phyloP scores from a whole-genome alignment of 1,139 yeast genomes.

The Candida gigantensis region DNA sequence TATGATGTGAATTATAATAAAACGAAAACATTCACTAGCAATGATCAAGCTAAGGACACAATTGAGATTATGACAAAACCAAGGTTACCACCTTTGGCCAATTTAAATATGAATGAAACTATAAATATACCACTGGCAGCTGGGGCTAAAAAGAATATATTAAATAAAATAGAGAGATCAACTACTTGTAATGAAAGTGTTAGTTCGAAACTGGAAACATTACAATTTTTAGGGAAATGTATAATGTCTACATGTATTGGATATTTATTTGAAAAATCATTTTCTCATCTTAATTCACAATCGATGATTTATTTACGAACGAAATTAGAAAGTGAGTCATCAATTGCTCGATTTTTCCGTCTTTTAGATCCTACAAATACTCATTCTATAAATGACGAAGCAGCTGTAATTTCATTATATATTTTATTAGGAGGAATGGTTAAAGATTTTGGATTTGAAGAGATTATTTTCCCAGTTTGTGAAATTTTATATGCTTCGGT shows the following conservation, averaged over 20 bases:
- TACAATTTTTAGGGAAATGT: slow-evolving; percentile 59
- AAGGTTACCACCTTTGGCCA: slow-evolving; percentile 22
- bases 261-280: slow-evolving; percentile 60
- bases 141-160: slow-evolving; percentile 26
- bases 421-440: slow-evolving; percentile 69
- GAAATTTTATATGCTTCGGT: slow-evolving; percentile 66
- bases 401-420: slow-evolving; percentile 53
- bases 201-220: slow-evolving; percentile 41
- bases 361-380: slow-evolving; percentile 43
- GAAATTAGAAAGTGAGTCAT: slow-evolving; percentile 47
- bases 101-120: slow-evolving; percentile 9
- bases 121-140: slow-evolving; percentile 12
- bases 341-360: slow-evolving; percentile 50
- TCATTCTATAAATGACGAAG: slow-evolving; percentile 40
- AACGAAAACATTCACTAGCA: slow-evolving; percentile 27
- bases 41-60: slow-evolving; percentile 40
- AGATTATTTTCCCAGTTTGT: slow-evolving; percentile 59
- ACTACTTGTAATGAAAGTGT: slow-evolving; percentile 62
- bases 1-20: slow-evolving; percentile 38
- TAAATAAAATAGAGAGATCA: slow-evolving; percentile 58
- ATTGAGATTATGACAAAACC: slow-evolving; percentile 44
- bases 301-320: slow-evolving; percentile 58
- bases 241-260: slow-evolving; percentile 57
- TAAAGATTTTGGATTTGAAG: slow-evolving; percentile 79
- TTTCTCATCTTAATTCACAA: slow-evolving; percentile 26